Evolutionary conservation across 1,284 basidiomycete genomes (phyloP).

Genomic region (Cutaneotrichosporon dermatis): DNA sequence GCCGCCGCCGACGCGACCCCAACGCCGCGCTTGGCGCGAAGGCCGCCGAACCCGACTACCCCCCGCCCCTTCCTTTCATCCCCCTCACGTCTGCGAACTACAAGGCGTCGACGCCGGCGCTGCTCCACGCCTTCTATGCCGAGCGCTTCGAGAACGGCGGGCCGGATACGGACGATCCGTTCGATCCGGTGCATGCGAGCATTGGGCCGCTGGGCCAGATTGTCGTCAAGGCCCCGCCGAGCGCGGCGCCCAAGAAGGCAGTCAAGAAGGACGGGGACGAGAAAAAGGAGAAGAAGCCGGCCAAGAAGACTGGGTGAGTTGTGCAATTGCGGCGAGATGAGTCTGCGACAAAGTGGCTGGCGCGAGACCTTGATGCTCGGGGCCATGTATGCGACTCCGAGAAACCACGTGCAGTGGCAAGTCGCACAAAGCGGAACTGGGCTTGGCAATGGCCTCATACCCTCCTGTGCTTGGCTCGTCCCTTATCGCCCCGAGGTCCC

Average conservation of each 20-base stretch:
- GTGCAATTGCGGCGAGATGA: no score
- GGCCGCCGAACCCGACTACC: constrained; percentile 65
- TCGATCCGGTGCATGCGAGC: constrained; percentile 36
- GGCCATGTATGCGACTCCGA: no score
- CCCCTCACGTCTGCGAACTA: constrained; percentile 62
- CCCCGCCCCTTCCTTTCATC: constrained; percentile 74
- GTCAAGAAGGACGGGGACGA: constrained; percentile 9
- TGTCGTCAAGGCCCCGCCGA: constrained; percentile 26
- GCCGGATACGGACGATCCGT: constrained; percentile 35
- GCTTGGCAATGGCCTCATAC: no score
- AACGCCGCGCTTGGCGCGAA: constrained; percentile 44
- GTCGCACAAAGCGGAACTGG: no score
- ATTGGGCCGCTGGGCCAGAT: constrained; percentile 47
- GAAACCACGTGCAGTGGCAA: not conserved
- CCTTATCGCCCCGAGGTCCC: not conserved
- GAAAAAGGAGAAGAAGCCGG: constrained; percentile 30
- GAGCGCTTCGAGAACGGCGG: constrained; percentile 52
- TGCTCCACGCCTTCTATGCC: constrained; percentile 74
- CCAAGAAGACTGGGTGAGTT: constrained; percentile 35
- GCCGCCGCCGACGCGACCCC: constrained; percentile 53
- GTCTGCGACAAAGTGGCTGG: not conserved
- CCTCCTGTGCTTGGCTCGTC: no score
- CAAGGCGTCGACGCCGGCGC: constrained; percentile 69
- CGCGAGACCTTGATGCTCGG: not conserved
- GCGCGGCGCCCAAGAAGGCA: constrained; percentile 11